Conservation (phyloP, 2,329 filamentous ascomycete species). For the Mariannaea elegans region DNA sequence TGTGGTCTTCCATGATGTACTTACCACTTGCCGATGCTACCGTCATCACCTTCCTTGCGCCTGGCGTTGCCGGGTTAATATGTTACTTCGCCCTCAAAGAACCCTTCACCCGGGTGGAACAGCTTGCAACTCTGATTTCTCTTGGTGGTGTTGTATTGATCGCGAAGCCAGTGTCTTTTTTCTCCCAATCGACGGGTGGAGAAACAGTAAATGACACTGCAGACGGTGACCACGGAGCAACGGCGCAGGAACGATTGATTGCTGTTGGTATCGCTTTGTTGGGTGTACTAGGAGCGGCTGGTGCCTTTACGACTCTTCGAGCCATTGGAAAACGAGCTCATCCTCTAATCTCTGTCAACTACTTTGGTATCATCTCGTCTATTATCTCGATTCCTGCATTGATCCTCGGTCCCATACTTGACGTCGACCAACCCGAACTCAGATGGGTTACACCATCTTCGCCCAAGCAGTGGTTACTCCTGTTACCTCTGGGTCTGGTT, state of each 20-base stretch:
- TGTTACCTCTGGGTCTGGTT: constrained; percentile 74
- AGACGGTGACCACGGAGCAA: constrained; percentile 52
- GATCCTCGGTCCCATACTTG: constrained; percentile 55
- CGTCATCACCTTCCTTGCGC: constrained; percentile 87
- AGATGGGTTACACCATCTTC: constrained; percentile 53
- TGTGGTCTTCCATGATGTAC: constrained; percentile 75
- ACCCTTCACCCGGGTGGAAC: constrained; percentile 80
- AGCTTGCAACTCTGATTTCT: constrained; percentile 78
- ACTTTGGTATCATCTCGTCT: constrained; percentile 77
- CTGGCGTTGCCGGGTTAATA: constrained; percentile 80
- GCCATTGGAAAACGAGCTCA: constrained; percentile 84
- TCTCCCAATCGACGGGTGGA: constrained; percentile 43
- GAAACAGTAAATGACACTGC: constrained; percentile 35
- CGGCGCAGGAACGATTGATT: constrained; percentile 70
- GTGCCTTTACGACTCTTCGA: constrained; percentile 78
- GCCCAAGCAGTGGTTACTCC: constrained; percentile 68
- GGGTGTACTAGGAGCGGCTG: constrained; percentile 79
- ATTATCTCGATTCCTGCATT: constrained; percentile 72
- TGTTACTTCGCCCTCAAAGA: constrained; percentile 80
- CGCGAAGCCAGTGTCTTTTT: constrained; percentile 72
- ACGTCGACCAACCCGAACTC: constrained; percentile 57
- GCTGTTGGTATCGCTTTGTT: constrained; percentile 78
- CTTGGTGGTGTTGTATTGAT: constrained; percentile 85
- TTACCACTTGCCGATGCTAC: constrained; percentile 87
- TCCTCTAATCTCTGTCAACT: constrained; percentile 85